Percentiles rank a stretch among this genome's conserved stretches.
These are phyloP conservation scores for Elaeagnus macrophylla DNA, from an alignment of 306 rosid genomes.

Conservation along the genomic window DNA sequence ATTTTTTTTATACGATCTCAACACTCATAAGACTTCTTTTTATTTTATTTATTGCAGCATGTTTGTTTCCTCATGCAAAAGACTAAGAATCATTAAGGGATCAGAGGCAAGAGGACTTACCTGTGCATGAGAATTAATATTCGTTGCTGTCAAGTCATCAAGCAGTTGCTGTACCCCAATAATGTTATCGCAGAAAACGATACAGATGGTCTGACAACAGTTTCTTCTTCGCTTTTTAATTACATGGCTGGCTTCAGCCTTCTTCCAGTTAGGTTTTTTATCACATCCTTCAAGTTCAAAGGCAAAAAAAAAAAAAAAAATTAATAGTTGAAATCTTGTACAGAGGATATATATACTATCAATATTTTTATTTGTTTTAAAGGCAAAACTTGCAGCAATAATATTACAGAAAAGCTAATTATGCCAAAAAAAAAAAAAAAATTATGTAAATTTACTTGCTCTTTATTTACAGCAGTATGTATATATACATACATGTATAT, in stretches of 20 bases:
- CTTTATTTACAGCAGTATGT: too few relatives aligned
- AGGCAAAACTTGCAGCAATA: neutral
- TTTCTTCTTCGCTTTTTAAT: too few relatives aligned
- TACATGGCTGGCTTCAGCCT: too few relatives aligned
- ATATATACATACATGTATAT: too few relatives aligned
- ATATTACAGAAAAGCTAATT: neutral
- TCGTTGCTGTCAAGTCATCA: neutral
- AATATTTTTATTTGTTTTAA: constrained; percentile 5
- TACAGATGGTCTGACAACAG: too few relatives aligned
- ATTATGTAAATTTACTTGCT: too few relatives aligned
- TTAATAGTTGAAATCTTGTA: constrained; percentile 19
- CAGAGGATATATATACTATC: constrained; percentile 20
- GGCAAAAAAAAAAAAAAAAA: constrained; percentile 2
- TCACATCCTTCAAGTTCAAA: neutral
- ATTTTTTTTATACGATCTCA: neutral
- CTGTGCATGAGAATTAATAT: constrained; percentile 4
- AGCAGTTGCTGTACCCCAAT: too few relatives aligned
- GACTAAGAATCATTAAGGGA: constrained; percentile 55
- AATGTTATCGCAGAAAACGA: too few relatives aligned
- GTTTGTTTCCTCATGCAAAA: constrained; percentile 58
- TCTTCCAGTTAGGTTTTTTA: neutral
- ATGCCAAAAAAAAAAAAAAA: too few relatives aligned
- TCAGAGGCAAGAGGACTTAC: constrained; percentile 58
- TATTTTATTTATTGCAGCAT: constrained; percentile 33
- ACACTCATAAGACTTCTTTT: constrained; percentile 6